Base-by-base conservation (phyloP, 805 yeast genomes). In the Torulaspora franciscae region DNA sequence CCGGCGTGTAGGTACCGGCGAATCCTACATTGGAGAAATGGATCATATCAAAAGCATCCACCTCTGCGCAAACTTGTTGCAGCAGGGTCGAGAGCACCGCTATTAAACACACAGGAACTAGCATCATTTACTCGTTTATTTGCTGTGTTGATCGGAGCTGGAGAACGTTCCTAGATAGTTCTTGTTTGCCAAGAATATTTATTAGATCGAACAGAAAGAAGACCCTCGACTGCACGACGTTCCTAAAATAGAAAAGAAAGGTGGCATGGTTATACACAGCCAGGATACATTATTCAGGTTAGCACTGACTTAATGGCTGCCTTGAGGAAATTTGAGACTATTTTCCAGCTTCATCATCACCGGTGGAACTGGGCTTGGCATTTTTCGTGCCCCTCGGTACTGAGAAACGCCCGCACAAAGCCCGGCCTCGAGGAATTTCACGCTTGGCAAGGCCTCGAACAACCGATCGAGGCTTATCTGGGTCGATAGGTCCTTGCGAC, bases 11-110 rank as follows among this genome's bases (percentile, higher is more conserved):
- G 19, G 63, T 50, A 32, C 68, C 68, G 14, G 58, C 51, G 39
- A 61, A 64, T 37, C 68, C 68, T 24, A 56, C 68, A 49, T 58
- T 66, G 13, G 53, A 54, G 51, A 56, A 60, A 29, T 48, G 55
- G 43, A 54, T 40, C 52, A 47, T 56, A 43, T 50, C 57, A 42
- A 48, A 56, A 10, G 60, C 50, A 29, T 46, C 46, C 26, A 44
- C 47, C 11, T 44, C 43, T 15, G 43, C 47, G 10, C 26, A 24
- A 10, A 30, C 47, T 13, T 35, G 22, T 11, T 34, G 32, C 28
- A 40, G 22, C 23, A 43, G 36, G 13, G 22, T 7, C 36, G 29
- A 26, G 10, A 34, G 13, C 19, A 41, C 9, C 9, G 39, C 34
- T 6, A 35, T 11, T 4, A 41, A 27, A 15, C 27, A 13, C 26